A percentile compares a stretch with the other conserved stretches of the same genome.
Evolutionary conservation across 2,329 filamentous ascomycete genomes (phyloP).

Genomic region (Fusarium newnesense): DNA sequence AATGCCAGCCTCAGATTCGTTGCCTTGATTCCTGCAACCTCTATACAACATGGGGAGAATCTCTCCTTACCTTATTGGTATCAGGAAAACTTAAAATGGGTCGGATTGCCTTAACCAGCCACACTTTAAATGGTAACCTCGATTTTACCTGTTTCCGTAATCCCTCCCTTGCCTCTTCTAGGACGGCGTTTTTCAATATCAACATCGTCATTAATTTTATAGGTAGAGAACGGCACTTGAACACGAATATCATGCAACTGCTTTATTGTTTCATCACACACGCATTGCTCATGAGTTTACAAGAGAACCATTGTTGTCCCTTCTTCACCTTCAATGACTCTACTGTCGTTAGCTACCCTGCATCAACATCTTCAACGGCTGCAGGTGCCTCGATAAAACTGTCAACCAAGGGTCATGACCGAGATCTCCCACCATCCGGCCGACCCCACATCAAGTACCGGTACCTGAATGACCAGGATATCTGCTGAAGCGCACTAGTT

Average conservation of each 20-base stretch:
- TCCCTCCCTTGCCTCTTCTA: neutral
- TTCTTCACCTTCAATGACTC: neutral
- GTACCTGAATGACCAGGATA: slow-evolving; percentile 43
- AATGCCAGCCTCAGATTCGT: neutral
- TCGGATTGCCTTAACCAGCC: neutral
- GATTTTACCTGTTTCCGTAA: neutral
- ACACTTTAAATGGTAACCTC: neutral
- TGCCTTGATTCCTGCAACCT: neutral
- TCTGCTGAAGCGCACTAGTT: slow-evolving; percentile 44
- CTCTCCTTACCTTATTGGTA: neutral
- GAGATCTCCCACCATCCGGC: slow-evolving; percentile 39
- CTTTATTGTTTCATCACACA: neutral
- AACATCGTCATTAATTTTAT: neutral
- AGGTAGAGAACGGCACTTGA: neutral
- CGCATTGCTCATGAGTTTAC: neutral
- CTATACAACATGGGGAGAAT: neutral
- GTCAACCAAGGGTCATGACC: slow-evolving; percentile 31
- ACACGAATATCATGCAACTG: neutral
- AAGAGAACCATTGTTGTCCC: neutral
- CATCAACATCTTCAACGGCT: slow-evolving; percentile 25
- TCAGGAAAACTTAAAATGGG: neutral
- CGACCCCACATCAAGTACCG: slow-evolving; percentile 41
- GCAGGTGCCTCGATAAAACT: slow-evolving; percentile 32
- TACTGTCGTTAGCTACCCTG: slow-evolving; percentile 20
- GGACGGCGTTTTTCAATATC: neutral